These are phyloP conservation scores for Diplodia intermedia DNA, from an alignment of 2,329 filamentous ascomycete species.

Conservation along the genomic window DNA sequence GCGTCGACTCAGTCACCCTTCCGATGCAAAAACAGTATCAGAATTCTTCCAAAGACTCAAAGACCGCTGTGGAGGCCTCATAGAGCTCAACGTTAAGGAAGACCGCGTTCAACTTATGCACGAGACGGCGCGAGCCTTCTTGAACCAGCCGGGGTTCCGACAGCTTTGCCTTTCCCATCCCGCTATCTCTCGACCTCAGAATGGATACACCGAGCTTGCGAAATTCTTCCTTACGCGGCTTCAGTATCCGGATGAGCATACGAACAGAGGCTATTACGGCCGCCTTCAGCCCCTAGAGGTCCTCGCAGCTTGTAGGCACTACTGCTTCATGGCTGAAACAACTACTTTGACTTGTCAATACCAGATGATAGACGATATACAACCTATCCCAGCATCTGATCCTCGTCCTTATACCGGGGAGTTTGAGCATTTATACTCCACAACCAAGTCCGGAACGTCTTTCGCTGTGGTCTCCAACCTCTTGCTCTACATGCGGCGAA, in stretches of 20 bases:
- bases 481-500: neutral
- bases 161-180: neutral
- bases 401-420: too few relatives aligned
- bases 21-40: too few relatives aligned
- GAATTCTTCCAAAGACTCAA: neutral
- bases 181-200: neutral
- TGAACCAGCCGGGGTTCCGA: neutral
- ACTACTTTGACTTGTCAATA: neutral
- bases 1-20: too few relatives aligned
- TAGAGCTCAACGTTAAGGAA: neutral
- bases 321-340: neutral
- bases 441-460: neutral
- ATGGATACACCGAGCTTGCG: constrained; percentile 10
- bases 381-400: too few relatives aligned
- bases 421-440: neutral
- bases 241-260: too few relatives aligned
- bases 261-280: too few relatives aligned
- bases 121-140: neutral
- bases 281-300: too few relatives aligned
- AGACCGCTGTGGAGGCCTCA: neutral
- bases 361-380: neutral
- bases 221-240: neutral
- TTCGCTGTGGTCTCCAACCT: neutral
- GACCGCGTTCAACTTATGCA: neutral
- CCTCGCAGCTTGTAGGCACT: too few relatives aligned